Percentiles rank a stretch among this genome's conserved stretches.
Conservation (phyloP, 139 green algal species). For the Astrephomene gubernaculifera region DNA sequence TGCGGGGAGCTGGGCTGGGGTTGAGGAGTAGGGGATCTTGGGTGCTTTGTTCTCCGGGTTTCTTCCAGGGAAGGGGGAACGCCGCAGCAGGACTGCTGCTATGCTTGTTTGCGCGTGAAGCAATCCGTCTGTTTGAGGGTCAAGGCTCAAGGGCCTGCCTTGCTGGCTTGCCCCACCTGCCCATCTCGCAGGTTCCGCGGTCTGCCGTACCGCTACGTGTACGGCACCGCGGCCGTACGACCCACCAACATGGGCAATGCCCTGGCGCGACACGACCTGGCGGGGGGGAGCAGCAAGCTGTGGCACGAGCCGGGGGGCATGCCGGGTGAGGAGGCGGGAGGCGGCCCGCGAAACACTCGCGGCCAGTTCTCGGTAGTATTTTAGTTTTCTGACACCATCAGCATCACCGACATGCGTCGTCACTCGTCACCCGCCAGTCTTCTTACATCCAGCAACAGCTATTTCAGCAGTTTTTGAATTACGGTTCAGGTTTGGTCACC, state of each 20-base stretch:
- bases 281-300: constrained; percentile 45
- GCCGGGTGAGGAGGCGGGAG: constrained; percentile 23
- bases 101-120: no score
- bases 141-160: no score
- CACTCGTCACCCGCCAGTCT: background rate
- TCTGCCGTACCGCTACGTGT: constrained; percentile 67
- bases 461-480: no score
- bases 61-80: no score
- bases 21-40: no score
- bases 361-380: background rate
- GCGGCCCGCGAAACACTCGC: background rate
- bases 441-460: background rate
- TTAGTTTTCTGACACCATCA: background rate
- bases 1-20: background rate
- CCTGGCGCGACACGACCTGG: constrained; percentile 75
- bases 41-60: no score
- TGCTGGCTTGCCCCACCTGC: no score
- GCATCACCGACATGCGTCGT: background rate
- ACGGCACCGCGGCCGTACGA: constrained; percentile 61
- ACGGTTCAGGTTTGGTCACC: no score
- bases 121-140: no score
- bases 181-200: constrained; percentile 1
- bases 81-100: no score
- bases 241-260: constrained; percentile 81
- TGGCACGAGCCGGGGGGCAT: constrained; percentile 73